Evolutionary conservation across 2,329 filamentous ascomycete species (phyloP).

Genomic region (Colletotrichum orbiculare): DNA sequence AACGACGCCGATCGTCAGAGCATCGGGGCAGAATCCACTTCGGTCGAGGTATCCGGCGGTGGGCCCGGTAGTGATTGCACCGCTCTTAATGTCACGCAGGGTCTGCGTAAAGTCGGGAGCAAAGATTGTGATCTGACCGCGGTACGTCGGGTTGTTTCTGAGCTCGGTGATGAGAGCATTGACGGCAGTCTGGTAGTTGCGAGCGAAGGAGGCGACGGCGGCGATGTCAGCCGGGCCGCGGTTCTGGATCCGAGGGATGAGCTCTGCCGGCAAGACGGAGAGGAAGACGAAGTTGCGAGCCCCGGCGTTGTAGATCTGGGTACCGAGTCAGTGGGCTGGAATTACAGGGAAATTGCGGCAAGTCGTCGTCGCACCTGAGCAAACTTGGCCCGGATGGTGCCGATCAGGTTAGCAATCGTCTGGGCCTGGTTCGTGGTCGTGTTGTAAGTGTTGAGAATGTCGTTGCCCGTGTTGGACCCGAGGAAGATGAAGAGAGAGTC

Average conservation of each 20-base stretch:
- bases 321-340: no score
- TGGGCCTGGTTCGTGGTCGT: constrained; percentile 19
- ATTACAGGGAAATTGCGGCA: neutral
- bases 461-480: constrained; percentile 20
- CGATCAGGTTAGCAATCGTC: constrained; percentile 12
- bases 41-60: constrained; percentile 10
- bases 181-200: constrained; percentile 15
- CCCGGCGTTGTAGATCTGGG: constrained; percentile 15
- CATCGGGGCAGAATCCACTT: constrained; percentile 1
- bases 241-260: constrained; percentile 13
- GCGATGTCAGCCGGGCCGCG: constrained; percentile 8
- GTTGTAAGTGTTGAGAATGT: constrained; percentile 23
- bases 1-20: neutral
- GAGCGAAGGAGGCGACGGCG: constrained; percentile 12
- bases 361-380: constrained; percentile 2
- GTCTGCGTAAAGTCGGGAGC: constrained; percentile 19
- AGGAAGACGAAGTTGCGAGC: constrained; percentile 19
- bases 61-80: constrained; percentile 6
- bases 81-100: constrained; percentile 19
- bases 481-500: constrained; percentile 23
- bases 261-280: constrained; percentile 14
- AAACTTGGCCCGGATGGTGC: constrained; percentile 10
- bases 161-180: constrained; percentile 14
- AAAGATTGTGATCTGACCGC: constrained; percentile 17
- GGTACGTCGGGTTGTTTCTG: constrained; percentile 8